phyloP scores from a whole-genome alignment of 257 asterid species.

The Capsicum rhomboideum region DNA sequence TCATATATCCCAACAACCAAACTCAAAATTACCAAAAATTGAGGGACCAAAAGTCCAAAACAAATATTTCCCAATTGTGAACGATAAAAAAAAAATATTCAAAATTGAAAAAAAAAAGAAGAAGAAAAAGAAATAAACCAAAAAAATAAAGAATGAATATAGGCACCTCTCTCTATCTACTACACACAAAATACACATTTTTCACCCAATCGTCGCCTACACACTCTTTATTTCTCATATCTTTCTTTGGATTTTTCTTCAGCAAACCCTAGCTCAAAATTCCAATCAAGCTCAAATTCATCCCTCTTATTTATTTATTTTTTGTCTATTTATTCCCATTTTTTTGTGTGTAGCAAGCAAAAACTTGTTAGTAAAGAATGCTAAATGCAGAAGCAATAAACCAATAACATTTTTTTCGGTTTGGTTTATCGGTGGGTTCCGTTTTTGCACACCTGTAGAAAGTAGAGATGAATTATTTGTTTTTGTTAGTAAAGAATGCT shows the following conservation, averaged over 20 bases:
- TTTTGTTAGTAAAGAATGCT: not conserved
- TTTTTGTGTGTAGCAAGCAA: not conserved
- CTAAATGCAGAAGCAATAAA: too few relatives aligned
- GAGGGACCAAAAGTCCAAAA: too few relatives aligned
- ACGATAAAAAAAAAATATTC: too few relatives aligned
- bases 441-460: too few relatives aligned
- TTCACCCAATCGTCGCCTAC: not conserved
- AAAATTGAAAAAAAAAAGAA: too few relatives aligned
- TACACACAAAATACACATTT: not conserved
- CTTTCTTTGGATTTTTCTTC: not conserved
- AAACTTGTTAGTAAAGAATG: not conserved
- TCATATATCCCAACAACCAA: not conserved
- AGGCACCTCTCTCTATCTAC: not conserved
- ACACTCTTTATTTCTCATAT: too few relatives aligned
- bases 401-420: too few relatives aligned
- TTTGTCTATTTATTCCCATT: not conserved
- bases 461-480: too few relatives aligned
- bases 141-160: not conserved
- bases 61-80: too few relatives aligned
- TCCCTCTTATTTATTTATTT: not conserved
- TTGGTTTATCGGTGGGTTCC: too few relatives aligned
- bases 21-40: not conserved
- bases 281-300: not conserved
- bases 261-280: slow-evolving; percentile 14
- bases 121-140: too few relatives aligned